phyloP scores from a whole-genome alignment of 371 early-diverging fungal species.

The Apophysomyces sp. region DNA sequence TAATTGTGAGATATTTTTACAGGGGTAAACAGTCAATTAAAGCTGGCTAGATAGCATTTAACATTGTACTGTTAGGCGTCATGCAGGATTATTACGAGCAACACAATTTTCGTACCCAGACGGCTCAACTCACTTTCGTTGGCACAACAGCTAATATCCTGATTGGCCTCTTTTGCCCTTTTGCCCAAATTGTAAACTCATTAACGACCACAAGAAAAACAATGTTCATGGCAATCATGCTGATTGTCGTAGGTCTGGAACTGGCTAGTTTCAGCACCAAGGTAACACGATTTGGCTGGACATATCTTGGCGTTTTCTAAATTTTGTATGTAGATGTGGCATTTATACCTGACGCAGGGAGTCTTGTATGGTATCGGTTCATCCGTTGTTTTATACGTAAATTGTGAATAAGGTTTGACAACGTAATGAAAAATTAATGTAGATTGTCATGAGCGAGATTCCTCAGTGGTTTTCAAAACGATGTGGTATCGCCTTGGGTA shows the following conservation, averaged over 20 bases:
- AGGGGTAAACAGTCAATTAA: too few species aligned
- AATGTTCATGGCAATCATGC: not conserved
- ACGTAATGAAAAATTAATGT: not conserved
- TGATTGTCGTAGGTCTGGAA: not conserved
- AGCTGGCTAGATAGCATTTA: too few species aligned
- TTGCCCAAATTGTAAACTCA: conserved; percentile 8
- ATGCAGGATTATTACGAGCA: conserved; percentile 11
- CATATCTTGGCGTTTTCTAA: not conserved
- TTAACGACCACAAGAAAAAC: not conserved
- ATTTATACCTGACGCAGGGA: conserved; percentile 34
- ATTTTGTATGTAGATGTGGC: conserved; percentile 27
- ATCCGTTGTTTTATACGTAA: conserved; percentile 33
- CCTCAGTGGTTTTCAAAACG: conserved; percentile 69
- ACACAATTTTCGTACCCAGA: not conserved
- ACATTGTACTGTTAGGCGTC: not conserved
- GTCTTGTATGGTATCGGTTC: conserved; percentile 24
- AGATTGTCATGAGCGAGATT: conserved; percentile 23
- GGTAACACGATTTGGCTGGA: conserved; percentile 18
- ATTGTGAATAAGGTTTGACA: not conserved
- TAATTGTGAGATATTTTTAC: not conserved
- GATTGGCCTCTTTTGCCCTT: conserved; percentile 8
- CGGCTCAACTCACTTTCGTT: conserved; percentile 14
- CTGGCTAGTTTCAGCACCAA: conserved; percentile 54
- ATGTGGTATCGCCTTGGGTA: conserved; percentile 72
- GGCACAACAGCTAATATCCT: conserved; percentile 18